Base-by-base conservation (phyloP, 164 flowering plant genomes). In the Berberis vulgaris region DNA sequence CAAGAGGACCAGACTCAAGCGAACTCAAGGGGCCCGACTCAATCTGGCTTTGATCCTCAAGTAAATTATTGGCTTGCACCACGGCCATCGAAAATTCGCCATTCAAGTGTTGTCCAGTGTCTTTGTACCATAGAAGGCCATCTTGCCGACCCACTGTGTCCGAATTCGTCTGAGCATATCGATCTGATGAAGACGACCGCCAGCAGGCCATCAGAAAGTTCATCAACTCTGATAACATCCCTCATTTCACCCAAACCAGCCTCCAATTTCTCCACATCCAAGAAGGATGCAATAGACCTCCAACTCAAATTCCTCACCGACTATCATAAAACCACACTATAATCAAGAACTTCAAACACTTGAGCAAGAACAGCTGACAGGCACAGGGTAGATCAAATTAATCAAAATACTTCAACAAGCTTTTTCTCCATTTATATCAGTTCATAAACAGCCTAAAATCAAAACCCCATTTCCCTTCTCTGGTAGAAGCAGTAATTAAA, bases 121-220 rank as follows among this genome's bases (percentile, higher is more conserved):
- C 96, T 75, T 85, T 89, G 81, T 86, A 89, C 96, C 96, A 85
- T n/a, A 86, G 78, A 6, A 89, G 84, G 42, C 96, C 96, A 11
- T 89, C 93, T 67, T 85, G 93, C 54, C 81, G 72, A 49, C 85
- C 88, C 44, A 78, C 80, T 5, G 80, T 63, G 49, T 80, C 87
- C 43, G 86, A 78, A 56, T 83, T 78, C 1, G 75, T 45, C 61
- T 74, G 80, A 57, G 64, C 81, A 67, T 74, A 76, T 12, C 71
- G 81, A 69, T 80, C 78, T 47, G 42, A 8, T 7, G 81, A 78
- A 44, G 80, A 77, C 46, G 86, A 86, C 73, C 82, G 71, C 69
- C 82, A 84, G 67, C 92, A 86, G 76, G 83, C 77, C 78, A 73
- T 76, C 76, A 83, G 73, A 76, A 83, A 61, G 75, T 81, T 86